Conservation (phyloP, 805 yeast species). For the Candida khao-thaluensis region DNA sequence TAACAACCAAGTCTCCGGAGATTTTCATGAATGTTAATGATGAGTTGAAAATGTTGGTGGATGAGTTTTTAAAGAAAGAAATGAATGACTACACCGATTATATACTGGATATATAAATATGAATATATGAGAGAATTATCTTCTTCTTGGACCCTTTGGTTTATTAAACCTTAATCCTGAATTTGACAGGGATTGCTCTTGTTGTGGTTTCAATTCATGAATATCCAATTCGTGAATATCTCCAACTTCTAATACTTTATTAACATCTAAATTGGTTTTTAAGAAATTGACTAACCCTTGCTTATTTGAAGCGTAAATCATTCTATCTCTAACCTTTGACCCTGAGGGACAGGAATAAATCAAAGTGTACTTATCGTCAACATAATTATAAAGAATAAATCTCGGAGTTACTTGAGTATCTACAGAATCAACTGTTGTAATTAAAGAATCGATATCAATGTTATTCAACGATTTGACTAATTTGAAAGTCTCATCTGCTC, state of each 20-base stretch:
- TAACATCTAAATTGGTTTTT: constrained; percentile 37
- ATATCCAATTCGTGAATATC: constrained; percentile 68
- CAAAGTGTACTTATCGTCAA: constrained; percentile 47
- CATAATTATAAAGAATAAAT: constrained; percentile 54
- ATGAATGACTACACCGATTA: constrained; percentile 1
- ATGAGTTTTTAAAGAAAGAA: constrained; percentile 23
- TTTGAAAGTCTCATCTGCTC: constrained; percentile 44
- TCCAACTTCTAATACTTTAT: constrained; percentile 64
- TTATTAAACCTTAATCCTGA: constrained; percentile 43
- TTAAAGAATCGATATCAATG: constrained; percentile 21
- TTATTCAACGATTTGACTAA: constrained; percentile 21
- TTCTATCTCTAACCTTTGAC: constrained; percentile 83
- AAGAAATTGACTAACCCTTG: constrained; percentile 56
- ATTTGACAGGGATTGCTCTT: constrained; percentile 11
- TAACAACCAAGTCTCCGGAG: constrained; percentile 14
- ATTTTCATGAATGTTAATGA: constrained; percentile 20
- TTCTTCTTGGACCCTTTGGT: constrained; percentile 70
- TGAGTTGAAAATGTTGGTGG: constrained; percentile 23
- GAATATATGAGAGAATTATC: constrained; percentile 18
- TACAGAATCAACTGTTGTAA: constrained; percentile 18
- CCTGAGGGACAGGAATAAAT: constrained; percentile 89
- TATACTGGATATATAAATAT: not conserved
- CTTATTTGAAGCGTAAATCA: constrained; percentile 86
- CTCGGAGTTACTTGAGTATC: constrained; percentile 33
- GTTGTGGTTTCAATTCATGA: constrained; percentile 35